Base-by-base conservation (phyloP, 352 stramenopile species). In the Globisporangium perplexum region DNA sequence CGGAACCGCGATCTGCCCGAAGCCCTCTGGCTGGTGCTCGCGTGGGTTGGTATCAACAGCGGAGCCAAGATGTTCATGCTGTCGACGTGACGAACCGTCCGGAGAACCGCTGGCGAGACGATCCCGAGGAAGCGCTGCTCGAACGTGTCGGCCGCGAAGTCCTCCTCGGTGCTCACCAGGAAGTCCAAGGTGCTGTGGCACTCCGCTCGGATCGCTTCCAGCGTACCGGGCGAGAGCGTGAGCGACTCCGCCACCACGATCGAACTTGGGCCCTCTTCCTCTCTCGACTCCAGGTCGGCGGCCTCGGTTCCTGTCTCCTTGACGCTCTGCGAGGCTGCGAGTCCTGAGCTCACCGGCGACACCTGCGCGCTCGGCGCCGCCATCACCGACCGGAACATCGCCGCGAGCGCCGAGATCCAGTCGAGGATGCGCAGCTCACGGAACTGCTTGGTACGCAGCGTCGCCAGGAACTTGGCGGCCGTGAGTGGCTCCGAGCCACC, bases 341-440 rank as follows among this genome's bases (percentile, higher is more conserved):
- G 17, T 18, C 38, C 38, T 22, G 6, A 12, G 5, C 45, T 39
- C 10, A 26, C 7, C 1, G 18, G 11, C 30, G 17, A 11, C 28
- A 15, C 8, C 17, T 50, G 7, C 8, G 7, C 6, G 26, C 45
- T 39, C 8, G 47, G 18, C 6, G 15, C 12, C 39, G 39, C n/a
- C 39, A 22, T 23, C 15, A n/a, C 23, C 3, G 28, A 26, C 18
- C 58, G 43, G 45, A 74, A 74, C 30, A 71, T 59, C 12, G 20
- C 38, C 10, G 57, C 63, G 6, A 84, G 28, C 14, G 24, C 63
- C 42, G 66, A 33, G 52, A 84, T 71, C 71, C 71, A 84, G 36
- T 75, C 57, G 5, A 74, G 6, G 8, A 78, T 36, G 22, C 46
- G 39, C 26, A 74, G 35, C 18, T 18, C 30, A 4, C 8, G 33